phyloP scores from a whole-genome alignment of 306 rosid species.

The Begonia masoniana region DNA sequence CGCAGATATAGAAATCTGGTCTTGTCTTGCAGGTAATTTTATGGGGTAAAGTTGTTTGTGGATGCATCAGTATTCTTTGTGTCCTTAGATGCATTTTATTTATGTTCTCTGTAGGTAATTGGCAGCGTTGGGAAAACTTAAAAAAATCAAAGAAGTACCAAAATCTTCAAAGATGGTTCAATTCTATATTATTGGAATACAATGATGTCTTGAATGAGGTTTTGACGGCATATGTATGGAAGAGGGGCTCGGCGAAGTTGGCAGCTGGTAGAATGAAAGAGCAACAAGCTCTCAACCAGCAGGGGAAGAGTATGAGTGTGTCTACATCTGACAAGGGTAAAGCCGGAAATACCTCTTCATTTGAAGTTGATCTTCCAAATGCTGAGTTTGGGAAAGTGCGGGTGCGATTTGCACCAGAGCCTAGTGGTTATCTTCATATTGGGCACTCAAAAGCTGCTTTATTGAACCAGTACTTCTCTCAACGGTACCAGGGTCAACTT shows the following conservation, averaged over 20 bases:
- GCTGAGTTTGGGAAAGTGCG: conserved; percentile 84
- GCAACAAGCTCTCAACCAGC: conserved; percentile 16
- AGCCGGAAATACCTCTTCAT: conserved; percentile 31
- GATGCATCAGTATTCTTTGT: too few species aligned
- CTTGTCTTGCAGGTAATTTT: conserved; percentile 66
- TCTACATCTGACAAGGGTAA: conserved; percentile 30
- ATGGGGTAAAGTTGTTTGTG: too few species aligned
- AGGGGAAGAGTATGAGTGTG: conserved; percentile 24
- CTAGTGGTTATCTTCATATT: conserved; percentile 95
- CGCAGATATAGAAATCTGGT: conserved; percentile 85
- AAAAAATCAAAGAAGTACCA: conserved; percentile 76
- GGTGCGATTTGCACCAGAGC: conserved; percentile 91
- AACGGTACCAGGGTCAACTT: conserved; percentile 54
- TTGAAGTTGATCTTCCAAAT: conserved; percentile 80
- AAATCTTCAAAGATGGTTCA: conserved; percentile 77
- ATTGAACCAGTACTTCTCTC: conserved; percentile 80
- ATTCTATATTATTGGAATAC: conserved; percentile 45
- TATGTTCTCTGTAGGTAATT: conserved; percentile 39
- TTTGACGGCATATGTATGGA: conserved; percentile 36
- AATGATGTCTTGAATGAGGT: conserved; percentile 42
- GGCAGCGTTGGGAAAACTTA: conserved; percentile 89
- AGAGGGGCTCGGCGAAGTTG: conserved; percentile 49
- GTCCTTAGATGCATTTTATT: too few species aligned
- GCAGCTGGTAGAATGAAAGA: conserved; percentile 29
- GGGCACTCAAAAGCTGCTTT: conserved; percentile 96